Percentiles rank a stretch among this genome's conserved stretches.
These are phyloP conservation scores for Coemansia asiatica DNA, from an alignment of 192 early-diverging fungal genomes.

Conservation along the genomic window DNA sequence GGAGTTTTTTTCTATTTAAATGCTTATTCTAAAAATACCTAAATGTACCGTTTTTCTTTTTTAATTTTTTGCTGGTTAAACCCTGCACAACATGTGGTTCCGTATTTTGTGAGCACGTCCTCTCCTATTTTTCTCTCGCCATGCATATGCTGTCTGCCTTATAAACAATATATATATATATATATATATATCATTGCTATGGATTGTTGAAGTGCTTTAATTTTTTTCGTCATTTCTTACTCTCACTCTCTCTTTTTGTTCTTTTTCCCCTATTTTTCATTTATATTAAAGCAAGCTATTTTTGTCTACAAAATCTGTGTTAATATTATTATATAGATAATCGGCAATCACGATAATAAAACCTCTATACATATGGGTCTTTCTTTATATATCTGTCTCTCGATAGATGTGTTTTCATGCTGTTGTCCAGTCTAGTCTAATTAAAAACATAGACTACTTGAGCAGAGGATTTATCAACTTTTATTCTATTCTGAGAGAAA, in stretches of 20 bases:
- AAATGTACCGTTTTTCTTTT: neutral
- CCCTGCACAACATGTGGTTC: neutral
- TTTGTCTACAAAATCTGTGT: neutral
- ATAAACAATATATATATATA: slow-evolving; percentile 5
- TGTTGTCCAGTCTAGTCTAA: neutral
- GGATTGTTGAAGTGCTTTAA: neutral
- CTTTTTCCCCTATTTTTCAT: neutral
- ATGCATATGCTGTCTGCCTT: neutral
- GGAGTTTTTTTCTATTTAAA: neutral
- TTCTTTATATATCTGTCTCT: neutral
- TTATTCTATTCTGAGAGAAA: too few species aligned
- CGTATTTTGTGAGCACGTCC: neutral
- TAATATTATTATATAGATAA: neutral
- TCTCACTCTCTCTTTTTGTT: neutral
- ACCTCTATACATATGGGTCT: neutral
- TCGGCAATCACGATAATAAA: neutral
- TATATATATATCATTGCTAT: too few species aligned
- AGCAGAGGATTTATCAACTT: too few species aligned
- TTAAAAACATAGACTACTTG: too few species aligned
- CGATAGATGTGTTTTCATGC: neutral
- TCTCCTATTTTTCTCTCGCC: neutral
- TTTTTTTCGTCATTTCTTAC: neutral
- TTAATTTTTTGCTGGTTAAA: neutral
- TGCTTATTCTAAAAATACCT: neutral
- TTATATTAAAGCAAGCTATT: neutral